These are phyloP conservation scores for Mycena leptocephala DNA, from an alignment of 768 basidiomycete genomes.

Conservation along the genomic window DNA sequence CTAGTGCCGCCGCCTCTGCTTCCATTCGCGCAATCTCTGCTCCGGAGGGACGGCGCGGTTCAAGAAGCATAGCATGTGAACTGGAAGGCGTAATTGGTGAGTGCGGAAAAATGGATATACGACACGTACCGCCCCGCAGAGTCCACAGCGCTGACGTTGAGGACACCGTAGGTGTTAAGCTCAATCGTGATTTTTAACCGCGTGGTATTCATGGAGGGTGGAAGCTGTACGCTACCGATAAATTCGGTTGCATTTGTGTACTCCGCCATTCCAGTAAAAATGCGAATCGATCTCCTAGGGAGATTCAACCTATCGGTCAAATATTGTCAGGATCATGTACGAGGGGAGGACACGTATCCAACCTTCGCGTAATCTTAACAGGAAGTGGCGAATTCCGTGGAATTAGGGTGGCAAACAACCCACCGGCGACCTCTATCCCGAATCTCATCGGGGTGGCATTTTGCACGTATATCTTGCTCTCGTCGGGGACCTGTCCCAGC, in stretches of 20 bases:
- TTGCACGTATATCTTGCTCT: not conserved
- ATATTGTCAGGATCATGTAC: not conserved
- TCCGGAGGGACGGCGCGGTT: not conserved
- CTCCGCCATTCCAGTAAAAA: not conserved
- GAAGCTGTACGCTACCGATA: not conserved
- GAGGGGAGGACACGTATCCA: not conserved
- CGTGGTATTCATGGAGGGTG: not conserved
- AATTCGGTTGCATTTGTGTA: not conserved
- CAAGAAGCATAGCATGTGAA: not conserved
- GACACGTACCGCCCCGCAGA: not conserved
- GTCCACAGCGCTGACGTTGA: slow-evolving; percentile 7
- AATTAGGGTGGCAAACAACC: not conserved
- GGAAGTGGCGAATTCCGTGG: not conserved
- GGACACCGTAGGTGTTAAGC: not conserved
- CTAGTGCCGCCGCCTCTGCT: not conserved
- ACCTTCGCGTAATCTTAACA: not conserved
- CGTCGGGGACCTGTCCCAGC: not conserved
- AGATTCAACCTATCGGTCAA: not conserved
- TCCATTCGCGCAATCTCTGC: not conserved
- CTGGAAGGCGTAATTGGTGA: not conserved
- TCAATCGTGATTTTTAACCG: not conserved
- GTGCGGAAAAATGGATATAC: not conserved
- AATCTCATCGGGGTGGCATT: not conserved
- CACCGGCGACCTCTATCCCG: not conserved
- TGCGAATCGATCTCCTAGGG: not conserved